Conservation (phyloP, 495 filamentous ascomycete species). For the Penicillium fimorum region DNA sequence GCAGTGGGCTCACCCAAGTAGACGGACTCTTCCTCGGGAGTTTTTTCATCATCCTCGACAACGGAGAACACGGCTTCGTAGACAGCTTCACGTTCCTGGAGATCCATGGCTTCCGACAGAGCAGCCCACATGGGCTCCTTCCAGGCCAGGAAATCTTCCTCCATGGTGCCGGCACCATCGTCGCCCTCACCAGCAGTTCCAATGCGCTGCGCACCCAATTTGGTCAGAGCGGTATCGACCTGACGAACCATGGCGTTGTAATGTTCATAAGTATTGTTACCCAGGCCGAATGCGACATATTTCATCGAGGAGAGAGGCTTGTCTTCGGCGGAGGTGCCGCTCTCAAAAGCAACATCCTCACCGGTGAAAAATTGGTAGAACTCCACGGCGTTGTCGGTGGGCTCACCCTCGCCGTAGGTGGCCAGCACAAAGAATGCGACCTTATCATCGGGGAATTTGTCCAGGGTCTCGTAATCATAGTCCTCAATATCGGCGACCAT, state of each 20-base stretch:
- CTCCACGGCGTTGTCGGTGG: slow-evolving; percentile 97
- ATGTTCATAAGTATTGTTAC: slow-evolving; percentile 99
- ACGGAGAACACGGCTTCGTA: slow-evolving; percentile 93
- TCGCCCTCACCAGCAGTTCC: slow-evolving; percentile 92
- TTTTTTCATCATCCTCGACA: slow-evolving; percentile 70
- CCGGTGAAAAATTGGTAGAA: slow-evolving; percentile 94
- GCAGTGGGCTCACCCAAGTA: slow-evolving; percentile 97
- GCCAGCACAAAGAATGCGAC: slow-evolving; percentile 93
- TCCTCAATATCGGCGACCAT: slow-evolving; percentile 99
- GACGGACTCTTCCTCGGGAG: slow-evolving; percentile 76
- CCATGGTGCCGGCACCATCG: slow-evolving; percentile 98
- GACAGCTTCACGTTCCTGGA: slow-evolving; percentile 93
- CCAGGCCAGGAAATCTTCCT: slow-evolving; percentile 98
- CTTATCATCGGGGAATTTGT: slow-evolving; percentile 84
- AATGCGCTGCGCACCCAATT: slow-evolving; percentile 79
- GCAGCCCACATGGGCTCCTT: slow-evolving; percentile 99
- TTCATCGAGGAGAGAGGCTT: slow-evolving; percentile 79
- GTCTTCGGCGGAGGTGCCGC: slow-evolving; percentile 60
- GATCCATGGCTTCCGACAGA: slow-evolving; percentile 72
- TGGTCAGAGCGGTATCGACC: slow-evolving; percentile 73
- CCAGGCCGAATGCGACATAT: slow-evolving; percentile 93
- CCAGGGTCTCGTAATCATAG: slow-evolving; percentile 95
- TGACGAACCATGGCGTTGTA: slow-evolving; percentile 98
- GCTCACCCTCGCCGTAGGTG: slow-evolving; percentile 97
- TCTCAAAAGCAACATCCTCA: slow-evolving; percentile 78